Evolutionary conservation across 306 rosid genomes (phyloP).

Genomic region (Trichosanthes truncata): DNA sequence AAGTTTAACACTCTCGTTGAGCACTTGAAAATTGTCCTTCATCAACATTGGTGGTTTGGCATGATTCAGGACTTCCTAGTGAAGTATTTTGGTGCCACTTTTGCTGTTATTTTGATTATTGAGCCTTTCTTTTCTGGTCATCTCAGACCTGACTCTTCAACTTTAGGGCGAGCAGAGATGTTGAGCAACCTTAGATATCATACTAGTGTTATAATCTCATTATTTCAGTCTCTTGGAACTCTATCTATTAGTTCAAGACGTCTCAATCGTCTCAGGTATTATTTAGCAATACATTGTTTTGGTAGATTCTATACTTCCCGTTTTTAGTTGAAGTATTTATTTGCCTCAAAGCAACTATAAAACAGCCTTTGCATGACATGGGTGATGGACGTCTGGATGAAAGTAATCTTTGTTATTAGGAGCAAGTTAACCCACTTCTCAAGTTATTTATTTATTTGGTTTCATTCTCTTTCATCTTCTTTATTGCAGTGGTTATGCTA

Average conservation of each 20-base stretch:
- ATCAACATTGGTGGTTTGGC: conserved; percentile 99
- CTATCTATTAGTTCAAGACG: conserved; percentile 89
- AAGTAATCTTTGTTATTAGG: conserved; percentile 6
- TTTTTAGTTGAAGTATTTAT: not conserved
- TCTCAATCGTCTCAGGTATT: conserved; percentile 91
- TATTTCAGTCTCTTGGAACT: conserved; percentile 91
- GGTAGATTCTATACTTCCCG: not conserved
- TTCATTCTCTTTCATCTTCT: not conserved
- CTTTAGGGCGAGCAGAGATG: conserved; percentile 99
- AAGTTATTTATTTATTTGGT: not conserved
- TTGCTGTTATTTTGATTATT: conserved; percentile 87
- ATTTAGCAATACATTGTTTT: not conserved
- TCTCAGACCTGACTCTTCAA: conserved; percentile 89
- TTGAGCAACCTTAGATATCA: conserved; percentile 98
- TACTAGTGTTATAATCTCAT: conserved; percentile 88
- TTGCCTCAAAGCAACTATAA: not conserved
- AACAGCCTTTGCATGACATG: not conserved
- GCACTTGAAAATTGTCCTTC: conserved; percentile 63
- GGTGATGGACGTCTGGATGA: not conserved
- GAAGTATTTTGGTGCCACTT: conserved; percentile 97
- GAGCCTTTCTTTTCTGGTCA: conserved; percentile 97
- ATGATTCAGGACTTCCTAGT: conserved; percentile 92
- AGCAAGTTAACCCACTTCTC: conserved; percentile 2
- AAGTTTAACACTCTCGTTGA: conserved; percentile 56
- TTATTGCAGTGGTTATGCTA: conserved; percentile 82